Evolutionary conservation across 2,329 filamentous ascomycete species (phyloP), one percentile per base, ranked within the genome.

Genomic region (Fusarium buharicum): DNA sequence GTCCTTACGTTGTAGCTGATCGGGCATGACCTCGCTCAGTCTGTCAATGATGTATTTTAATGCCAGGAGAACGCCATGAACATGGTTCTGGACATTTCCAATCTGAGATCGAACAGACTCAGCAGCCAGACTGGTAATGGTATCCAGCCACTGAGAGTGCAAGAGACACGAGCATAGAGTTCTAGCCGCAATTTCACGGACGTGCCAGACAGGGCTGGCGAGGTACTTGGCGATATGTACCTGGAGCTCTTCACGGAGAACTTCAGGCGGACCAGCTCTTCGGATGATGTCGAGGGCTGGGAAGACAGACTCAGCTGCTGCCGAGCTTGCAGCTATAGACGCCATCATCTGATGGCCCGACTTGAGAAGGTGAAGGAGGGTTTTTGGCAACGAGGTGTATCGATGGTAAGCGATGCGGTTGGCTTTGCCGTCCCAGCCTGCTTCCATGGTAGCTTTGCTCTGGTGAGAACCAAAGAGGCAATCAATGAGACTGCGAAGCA

Each of bases 401-500:
- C 88, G 87, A 62, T 87, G 83, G 69, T 90, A 92, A 0, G 90
- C 86, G 22, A 93, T 85, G 8, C 86, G 84, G 37, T 87, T 81
- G 0, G 86, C 85, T 62, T 82, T 82, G 3, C 87, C 86, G 58
- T 88, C 85, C 85, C 86, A 88, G 3, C 86, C 85, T 45, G 78
- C 83, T 73, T 83, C 89, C 69, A 83, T 87, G 43, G 76, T 79
- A 4, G 77, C 68, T 72, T 89, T 93, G 79, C 80, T 92, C 75
- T 92, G 89, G 50, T 86, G 88, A 0, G 88, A 91, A 14, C 91
- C 91, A 24, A 95, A 86, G 1, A 96, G 79, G 61, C 86, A 85
- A 72, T 95, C 91, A 48, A 96, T 90, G 6, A 97, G 81, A 60
- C 92, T 92, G 50, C 94, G 87, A 64, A 98, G 88, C 7, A 99